These are phyloP conservation scores for Lentinula aciculospora DNA, from an alignment of 768 basidiomycete species.

Conservation along the genomic window DNA sequence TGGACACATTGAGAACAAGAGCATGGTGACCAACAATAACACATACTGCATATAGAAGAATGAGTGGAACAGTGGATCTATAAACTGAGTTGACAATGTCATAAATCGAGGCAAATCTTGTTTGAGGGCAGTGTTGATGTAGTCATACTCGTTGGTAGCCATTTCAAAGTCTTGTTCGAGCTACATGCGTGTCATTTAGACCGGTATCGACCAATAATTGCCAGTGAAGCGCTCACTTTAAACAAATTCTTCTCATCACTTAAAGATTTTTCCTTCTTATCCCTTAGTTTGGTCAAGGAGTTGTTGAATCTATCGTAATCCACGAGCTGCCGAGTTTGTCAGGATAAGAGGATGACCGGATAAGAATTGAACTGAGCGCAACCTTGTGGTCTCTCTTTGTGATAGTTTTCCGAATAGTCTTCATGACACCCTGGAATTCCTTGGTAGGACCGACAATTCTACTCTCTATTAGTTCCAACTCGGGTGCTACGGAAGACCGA, in stretches of 20 bases:
- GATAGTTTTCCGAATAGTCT: constrained; percentile 88
- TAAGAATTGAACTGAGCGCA: constrained; percentile 10
- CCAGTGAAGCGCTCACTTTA: constrained; percentile 51
- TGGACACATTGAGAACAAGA: constrained; percentile 20
- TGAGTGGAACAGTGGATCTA: constrained; percentile 96
- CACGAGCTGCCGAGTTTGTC: constrained; percentile 46
- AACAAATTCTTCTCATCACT: constrained; percentile 96
- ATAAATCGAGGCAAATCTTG: constrained; percentile 93
- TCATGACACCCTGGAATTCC: constrained; percentile 83
- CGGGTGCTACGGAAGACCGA: constrained; percentile 71
- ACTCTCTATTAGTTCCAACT: constrained; percentile 90
- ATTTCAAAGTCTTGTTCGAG: constrained; percentile 95
- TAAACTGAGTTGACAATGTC: constrained; percentile 79
- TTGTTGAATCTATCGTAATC: constrained; percentile 98
- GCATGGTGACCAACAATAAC: background rate
- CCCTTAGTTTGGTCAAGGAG: constrained; percentile 88
- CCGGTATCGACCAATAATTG: background rate
- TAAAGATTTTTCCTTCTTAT: constrained; percentile 97
- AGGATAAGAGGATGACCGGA: background rate
- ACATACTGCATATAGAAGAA: constrained; percentile 99
- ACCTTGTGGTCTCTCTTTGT: constrained; percentile 98
- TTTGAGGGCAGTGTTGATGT: constrained; percentile 87
- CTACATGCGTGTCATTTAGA: constrained; percentile 29
- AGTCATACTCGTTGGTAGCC: constrained; percentile 90
- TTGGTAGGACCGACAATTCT: constrained; percentile 82